Evolutionary conservation across 164 flowering plant genomes (phyloP).

Genomic region (Nelumbo lutea): DNA sequence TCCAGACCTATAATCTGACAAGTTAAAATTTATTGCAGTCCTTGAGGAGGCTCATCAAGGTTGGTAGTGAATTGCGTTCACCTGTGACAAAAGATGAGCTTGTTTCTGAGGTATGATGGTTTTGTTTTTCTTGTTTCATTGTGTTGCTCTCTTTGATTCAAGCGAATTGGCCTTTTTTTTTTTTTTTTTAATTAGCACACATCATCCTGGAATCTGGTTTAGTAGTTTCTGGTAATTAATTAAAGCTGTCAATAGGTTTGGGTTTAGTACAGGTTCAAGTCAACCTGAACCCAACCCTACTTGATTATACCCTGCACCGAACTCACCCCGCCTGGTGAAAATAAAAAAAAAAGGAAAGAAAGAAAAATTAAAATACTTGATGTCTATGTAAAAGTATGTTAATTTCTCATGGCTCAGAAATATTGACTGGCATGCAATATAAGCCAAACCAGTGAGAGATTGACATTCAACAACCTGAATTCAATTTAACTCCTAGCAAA

Average conservation of each 20-base stretch:
- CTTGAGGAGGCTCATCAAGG: conserved; percentile 50
- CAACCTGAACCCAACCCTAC: no score
- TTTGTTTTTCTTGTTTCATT: conserved; percentile 3
- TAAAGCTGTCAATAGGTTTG: neutral
- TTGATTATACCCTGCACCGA: no score
- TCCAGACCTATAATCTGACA: neutral
- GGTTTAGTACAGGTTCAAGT: neutral
- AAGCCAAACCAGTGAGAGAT: no score
- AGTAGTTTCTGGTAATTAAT: neutral
- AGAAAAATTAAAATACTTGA: no score
- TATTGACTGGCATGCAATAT: no score
- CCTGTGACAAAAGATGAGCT: conserved; percentile 84
- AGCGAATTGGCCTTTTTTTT: neutral
- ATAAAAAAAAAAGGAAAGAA: no score
- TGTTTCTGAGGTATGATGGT: conserved; percentile 66
- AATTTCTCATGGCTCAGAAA: no score
- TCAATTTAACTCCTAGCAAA: no score
- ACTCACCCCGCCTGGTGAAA: no score
- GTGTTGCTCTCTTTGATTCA: neutral
- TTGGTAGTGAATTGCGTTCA: conserved; percentile 52
- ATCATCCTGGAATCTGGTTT: neutral
- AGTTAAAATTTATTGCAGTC: conserved; percentile 32
- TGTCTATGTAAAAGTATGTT: no score
- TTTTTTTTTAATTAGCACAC: neutral
- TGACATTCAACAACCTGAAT: no score